phyloP scores from a whole-genome alignment of 306 rosid species.

The Quercus robur region DNA sequence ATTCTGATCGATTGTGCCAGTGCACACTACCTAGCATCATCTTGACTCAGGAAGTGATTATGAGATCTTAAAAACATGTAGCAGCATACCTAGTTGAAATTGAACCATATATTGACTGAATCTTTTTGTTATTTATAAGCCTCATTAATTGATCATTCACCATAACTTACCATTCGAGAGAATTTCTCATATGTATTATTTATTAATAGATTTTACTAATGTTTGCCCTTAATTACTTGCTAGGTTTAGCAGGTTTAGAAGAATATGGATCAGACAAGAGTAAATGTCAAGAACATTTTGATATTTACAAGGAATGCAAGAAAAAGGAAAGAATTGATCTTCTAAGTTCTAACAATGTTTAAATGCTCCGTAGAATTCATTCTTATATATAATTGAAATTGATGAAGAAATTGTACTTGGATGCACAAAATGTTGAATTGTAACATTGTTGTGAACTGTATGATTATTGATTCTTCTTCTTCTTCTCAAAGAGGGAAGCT shows the following conservation, averaged over 20 bases:
- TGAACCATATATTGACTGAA: neutral
- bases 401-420: neutral
- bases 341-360: neutral
- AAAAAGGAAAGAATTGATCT: constrained; percentile 67
- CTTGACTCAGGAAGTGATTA: no score
- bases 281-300: constrained; percentile 89
- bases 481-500: constrained; percentile 74
- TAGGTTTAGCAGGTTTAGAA: constrained; percentile 63
- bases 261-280: constrained; percentile 59
- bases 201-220: neutral
- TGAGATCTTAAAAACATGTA: neutral
- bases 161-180: neutral
- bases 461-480: constrained; percentile 3
- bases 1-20: no score
- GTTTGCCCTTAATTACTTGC: no score
- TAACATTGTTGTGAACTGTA: neutral
- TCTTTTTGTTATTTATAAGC: neutral
- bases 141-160: neutral
- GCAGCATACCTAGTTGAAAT: neutral
- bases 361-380: neutral
- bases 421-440: neutral
- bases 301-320: constrained; percentile 91
- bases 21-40: no score
- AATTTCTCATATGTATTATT: neutral
- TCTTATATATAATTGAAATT: neutral